Percentiles rank a stretch among this genome's conserved stretches.
Evolutionary conservation across 305 asterid genomes (phyloP).

Genomic region (Fraxinus xanthoxyloides): DNA sequence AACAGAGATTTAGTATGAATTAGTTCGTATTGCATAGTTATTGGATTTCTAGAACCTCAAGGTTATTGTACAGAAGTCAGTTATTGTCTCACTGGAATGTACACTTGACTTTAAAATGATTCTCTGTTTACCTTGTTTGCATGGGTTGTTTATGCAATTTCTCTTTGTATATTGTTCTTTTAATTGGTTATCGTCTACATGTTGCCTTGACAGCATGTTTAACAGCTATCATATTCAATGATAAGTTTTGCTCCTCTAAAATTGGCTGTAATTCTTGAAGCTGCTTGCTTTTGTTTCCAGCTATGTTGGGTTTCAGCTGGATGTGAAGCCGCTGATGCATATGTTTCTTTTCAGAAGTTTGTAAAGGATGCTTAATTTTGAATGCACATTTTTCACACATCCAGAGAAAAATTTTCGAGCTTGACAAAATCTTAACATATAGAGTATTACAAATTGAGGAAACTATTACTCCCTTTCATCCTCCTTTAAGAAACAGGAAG

Average conservation of each 20-base stretch:
- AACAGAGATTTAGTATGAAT: neutral
- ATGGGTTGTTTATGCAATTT: neutral
- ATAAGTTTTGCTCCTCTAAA: neutral
- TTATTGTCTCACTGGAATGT: neutral
- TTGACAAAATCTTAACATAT: neutral
- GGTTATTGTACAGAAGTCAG: neutral
- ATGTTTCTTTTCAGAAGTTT: neutral
- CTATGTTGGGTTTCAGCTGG: neutral
- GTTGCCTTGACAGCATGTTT: neutral
- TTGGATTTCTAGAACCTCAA: conserved; percentile 1
- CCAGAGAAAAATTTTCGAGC: neutral
- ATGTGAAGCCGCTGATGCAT: neutral
- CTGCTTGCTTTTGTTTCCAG: neutral
- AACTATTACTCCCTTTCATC: neutral
- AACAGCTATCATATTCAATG: neutral
- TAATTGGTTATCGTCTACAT: neutral
- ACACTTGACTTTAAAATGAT: neutral
- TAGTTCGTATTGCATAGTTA: neutral
- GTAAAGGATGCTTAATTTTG: neutral
- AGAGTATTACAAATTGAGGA: neutral
- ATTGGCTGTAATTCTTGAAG: neutral
- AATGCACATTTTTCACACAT: neutral
- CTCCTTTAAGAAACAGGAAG: neutral
- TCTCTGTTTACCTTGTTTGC: conserved; percentile 5
- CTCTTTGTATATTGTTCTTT: neutral